Conservation (phyloP, 2,329 filamentous ascomycete genomes). For the Dothidotthia symphoricarpi region DNA sequence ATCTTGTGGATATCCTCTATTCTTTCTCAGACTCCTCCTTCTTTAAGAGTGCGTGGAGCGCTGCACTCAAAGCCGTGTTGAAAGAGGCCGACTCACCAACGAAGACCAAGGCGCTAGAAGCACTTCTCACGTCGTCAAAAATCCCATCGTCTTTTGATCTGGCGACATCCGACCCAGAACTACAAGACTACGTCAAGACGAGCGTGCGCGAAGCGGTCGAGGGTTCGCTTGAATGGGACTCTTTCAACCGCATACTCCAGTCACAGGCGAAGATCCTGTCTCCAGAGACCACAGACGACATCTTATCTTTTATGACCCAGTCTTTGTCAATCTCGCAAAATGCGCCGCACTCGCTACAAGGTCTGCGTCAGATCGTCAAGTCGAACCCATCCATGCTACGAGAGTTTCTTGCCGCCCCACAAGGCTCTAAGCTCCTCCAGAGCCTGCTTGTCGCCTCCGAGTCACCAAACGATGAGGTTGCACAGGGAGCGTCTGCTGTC, state of each 20-base stretch:
- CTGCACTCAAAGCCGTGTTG: constrained; percentile 30
- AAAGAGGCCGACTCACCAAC: constrained; percentile 26
- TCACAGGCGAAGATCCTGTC: constrained; percentile 35
- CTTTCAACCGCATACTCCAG: constrained; percentile 38
- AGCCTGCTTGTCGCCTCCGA: constrained; percentile 55
- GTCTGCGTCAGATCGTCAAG: constrained; percentile 47
- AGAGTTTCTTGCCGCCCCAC: constrained; percentile 44
- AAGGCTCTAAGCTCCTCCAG: constrained; percentile 53
- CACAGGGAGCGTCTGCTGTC: constrained; percentile 45
- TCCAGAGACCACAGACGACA: constrained; percentile 37
- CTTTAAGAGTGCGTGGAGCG: constrained; percentile 35
- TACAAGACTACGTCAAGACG: constrained; percentile 38
- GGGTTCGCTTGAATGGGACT: constrained; percentile 38
- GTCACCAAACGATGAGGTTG: constrained; percentile 52
- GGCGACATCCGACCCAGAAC: constrained; percentile 33
- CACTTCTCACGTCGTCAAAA: constrained; percentile 37
- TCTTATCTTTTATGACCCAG: constrained; percentile 41
- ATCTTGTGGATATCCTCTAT: constrained; percentile 66
- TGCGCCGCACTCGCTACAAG: constrained; percentile 42
- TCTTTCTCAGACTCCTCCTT: constrained; percentile 37
- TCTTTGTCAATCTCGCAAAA: constrained; percentile 40
- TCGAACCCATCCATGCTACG: constrained; percentile 44
- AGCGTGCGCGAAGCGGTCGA: constrained; percentile 33
- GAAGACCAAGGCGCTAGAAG: constrained; percentile 31
- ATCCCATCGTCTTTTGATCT: constrained; percentile 38